These are phyloP conservation scores for Trichoderma breve DNA, from an alignment of 2,329 filamentous ascomycete genomes.

Conservation along the genomic window DNA sequence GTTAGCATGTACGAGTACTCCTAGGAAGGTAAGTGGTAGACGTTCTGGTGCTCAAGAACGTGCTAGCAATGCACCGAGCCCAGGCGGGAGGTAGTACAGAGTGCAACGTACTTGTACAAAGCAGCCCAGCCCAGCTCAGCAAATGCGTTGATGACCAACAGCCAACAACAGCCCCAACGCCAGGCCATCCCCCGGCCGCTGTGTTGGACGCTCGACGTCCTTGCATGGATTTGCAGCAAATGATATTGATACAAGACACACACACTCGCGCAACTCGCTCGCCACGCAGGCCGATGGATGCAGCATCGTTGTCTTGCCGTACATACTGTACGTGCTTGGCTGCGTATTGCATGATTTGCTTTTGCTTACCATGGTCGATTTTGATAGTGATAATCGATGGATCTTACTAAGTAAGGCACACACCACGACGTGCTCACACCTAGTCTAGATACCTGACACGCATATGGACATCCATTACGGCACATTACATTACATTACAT, in stretches of 20 bases:
- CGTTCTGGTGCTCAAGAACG: not conserved
- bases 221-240: constrained; percentile 16
- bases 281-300: not conserved
- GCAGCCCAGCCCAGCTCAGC: not conserved
- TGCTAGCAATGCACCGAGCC: not conserved
- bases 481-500: not conserved
- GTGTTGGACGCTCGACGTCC: constrained; percentile 12
- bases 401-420: not conserved
- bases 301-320: not conserved
- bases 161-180: constrained; percentile 10
- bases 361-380: too few species aligned
- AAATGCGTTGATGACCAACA: constrained; percentile 12
- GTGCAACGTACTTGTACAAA: not conserved
- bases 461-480: not conserved
- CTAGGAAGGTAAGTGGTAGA: not conserved
- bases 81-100: not conserved
- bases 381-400: not conserved
- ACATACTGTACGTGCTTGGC: not conserved
- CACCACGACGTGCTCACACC: not conserved
- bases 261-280: not conserved
- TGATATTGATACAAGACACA: not conserved
- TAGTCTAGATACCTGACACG: not conserved
- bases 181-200: not conserved
- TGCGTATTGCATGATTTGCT: not conserved
- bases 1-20: too few species aligned